These are phyloP conservation scores for Plantago ovata DNA, from an alignment of 257 asterid genomes.

Conservation along the genomic window DNA sequence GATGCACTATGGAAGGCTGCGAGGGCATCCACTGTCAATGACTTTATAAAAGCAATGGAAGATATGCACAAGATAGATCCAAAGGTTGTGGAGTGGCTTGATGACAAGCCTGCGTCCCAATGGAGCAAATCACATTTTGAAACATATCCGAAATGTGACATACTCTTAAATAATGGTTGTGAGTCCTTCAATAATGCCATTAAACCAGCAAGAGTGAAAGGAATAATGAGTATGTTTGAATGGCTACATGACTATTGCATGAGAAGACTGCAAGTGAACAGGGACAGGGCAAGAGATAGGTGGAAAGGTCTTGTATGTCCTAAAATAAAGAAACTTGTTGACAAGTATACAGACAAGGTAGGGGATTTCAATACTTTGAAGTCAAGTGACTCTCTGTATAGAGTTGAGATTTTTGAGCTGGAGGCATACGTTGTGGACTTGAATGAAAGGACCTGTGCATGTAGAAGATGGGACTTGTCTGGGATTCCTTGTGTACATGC, in stretches of 20 bases:
- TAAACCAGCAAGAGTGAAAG: background rate
- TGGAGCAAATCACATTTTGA: conserved; percentile 10
- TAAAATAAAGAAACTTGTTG: background rate
- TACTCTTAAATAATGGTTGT: conserved; percentile 5
- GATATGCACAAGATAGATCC: background rate
- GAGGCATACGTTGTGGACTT: background rate
- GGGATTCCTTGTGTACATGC: conserved; percentile 5
- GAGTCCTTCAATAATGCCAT: conserved; percentile 3
- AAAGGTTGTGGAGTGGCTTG: background rate
- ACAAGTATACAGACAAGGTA: background rate
- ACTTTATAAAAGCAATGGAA: background rate
- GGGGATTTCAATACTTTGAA: background rate
- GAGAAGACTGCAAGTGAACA: background rate
- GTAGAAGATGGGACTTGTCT: background rate
- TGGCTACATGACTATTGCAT: background rate
- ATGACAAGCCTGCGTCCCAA: background rate
- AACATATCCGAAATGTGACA: background rate
- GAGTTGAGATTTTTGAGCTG: background rate
- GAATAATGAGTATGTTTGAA: background rate
- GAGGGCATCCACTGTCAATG: background rate
- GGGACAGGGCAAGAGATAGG: background rate
- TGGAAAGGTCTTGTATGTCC: background rate
- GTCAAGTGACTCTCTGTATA: no score
- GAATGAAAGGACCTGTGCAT: background rate
- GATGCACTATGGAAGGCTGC: background rate